Conservation (phyloP, 148 eudicot genomes). For the Spergularia marina region DNA sequence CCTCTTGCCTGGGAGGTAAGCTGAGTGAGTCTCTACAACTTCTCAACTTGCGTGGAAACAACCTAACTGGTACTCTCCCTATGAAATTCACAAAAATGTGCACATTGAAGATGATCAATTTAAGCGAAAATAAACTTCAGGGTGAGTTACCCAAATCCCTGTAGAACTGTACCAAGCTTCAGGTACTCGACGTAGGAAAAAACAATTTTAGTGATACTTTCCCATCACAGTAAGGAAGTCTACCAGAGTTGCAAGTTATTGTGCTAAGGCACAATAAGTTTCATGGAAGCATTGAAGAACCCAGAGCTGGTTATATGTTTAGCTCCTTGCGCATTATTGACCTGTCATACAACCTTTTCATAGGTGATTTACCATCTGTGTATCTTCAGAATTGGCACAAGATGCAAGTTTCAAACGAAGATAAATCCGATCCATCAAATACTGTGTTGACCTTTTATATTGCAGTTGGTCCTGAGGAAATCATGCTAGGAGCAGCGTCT, state of each 20-base stretch:
- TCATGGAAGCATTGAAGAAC: conserved; percentile 1
- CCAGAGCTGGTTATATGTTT: neutral
- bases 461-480: neutral
- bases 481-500: neutral
- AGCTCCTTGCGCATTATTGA: conserved; percentile 34
- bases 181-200: conserved; percentile 27
- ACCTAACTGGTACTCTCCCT: conserved; percentile 19
- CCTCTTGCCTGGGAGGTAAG: conserved; percentile 26
- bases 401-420: conserved; percentile 20
- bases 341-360: conserved; percentile 31
- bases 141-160: conserved; percentile 27
- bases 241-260: conserved; percentile 30
- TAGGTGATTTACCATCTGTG: conserved; percentile 28
- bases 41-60: conserved; percentile 18
- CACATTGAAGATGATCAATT: conserved; percentile 20
- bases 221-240: conserved; percentile 37
- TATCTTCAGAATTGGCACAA: conserved; percentile 26
- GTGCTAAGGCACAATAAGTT: conserved; percentile 32
- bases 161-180: conserved; percentile 17
- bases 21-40: conserved; percentile 18
- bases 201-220: conserved; percentile 35
- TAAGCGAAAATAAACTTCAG: conserved; percentile 17
- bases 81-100: neutral
- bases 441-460: neutral
- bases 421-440: neutral